Conservation (phyloP, 495 filamentous ascomycete genomes). For the Poronia punctata region DNA sequence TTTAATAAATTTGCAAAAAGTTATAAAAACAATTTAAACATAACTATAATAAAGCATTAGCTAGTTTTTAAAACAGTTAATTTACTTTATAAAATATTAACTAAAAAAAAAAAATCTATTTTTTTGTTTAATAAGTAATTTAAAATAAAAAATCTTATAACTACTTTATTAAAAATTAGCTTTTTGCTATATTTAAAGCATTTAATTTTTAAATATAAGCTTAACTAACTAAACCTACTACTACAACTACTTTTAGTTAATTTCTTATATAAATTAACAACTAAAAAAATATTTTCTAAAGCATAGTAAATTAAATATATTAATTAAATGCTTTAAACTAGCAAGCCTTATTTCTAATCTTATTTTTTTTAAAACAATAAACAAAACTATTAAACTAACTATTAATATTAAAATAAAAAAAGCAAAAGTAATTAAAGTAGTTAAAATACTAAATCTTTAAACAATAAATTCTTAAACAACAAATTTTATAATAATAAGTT, state of each 20-base stretch:
- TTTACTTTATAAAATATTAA: too few relatives aligned
- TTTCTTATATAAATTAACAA: conserved; percentile 1
- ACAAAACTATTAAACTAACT: conserved; percentile 1
- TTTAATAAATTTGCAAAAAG: too few relatives aligned
- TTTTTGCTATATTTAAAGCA: not conserved
- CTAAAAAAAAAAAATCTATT: conserved; percentile 1
- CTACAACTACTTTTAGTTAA: not conserved
- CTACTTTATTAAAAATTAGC: not conserved
- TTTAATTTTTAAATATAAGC: not conserved
- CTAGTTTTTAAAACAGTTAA: too few relatives aligned
- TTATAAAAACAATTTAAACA: too few relatives aligned
- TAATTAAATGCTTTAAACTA: not conserved
- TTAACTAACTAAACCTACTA: not conserved
- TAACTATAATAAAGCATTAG: too few relatives aligned
- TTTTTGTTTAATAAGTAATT: conserved; percentile 1
- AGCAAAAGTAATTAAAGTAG: too few relatives aligned
- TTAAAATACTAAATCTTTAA: too few relatives aligned
- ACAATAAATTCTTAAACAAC: not conserved
- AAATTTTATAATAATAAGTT: not conserved
- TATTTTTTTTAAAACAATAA: not conserved
- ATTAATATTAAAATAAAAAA: not conserved
- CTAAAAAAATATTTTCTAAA: not conserved
- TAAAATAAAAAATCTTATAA: conserved; percentile 1
- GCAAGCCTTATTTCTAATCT: not conserved
- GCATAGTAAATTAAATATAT: not conserved